These are phyloP conservation scores for Trametes coccinea DNA, from an alignment of 768 basidiomycete genomes.

Conservation along the genomic window DNA sequence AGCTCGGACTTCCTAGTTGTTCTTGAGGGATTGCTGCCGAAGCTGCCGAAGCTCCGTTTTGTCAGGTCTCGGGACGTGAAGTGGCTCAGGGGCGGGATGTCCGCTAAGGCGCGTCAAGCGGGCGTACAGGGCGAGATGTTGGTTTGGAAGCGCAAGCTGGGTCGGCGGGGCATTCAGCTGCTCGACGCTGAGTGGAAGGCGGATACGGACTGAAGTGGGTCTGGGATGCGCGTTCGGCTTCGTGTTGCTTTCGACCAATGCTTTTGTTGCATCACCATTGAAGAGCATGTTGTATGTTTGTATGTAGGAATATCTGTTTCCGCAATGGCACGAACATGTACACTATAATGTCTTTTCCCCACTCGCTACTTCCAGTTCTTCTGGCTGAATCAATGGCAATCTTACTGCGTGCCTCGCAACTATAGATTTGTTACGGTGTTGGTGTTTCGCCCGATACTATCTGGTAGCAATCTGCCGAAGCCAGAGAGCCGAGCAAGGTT, in stretches of 20 bases:
- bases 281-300: not conserved
- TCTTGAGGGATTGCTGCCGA: conserved; percentile 56
- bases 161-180: conserved; percentile 56
- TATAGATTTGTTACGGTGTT: no score
- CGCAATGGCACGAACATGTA: not conserved
- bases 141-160: conserved; percentile 67
- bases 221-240: not conserved
- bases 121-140: conserved; percentile 83
- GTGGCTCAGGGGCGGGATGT: conserved; percentile 73
- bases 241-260: not conserved
- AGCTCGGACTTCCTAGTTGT: conserved; percentile 54
- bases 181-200: conserved; percentile 74
- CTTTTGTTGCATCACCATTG: not conserved
- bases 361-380: not conserved
- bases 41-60: conserved; percentile 54
- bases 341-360: not conserved
- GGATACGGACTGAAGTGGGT: conserved; percentile 8
- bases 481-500: no score
- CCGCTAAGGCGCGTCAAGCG: conserved; percentile 61
- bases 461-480: no score
- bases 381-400: not conserved
- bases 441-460: no score
- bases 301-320: not conserved
- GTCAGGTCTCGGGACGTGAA: conserved; percentile 67
- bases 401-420: no score